Evolutionary conservation across 306 rosid genomes (phyloP), one percentile per base, ranked within the genome.

Genomic region (Neltuma alba): DNA sequence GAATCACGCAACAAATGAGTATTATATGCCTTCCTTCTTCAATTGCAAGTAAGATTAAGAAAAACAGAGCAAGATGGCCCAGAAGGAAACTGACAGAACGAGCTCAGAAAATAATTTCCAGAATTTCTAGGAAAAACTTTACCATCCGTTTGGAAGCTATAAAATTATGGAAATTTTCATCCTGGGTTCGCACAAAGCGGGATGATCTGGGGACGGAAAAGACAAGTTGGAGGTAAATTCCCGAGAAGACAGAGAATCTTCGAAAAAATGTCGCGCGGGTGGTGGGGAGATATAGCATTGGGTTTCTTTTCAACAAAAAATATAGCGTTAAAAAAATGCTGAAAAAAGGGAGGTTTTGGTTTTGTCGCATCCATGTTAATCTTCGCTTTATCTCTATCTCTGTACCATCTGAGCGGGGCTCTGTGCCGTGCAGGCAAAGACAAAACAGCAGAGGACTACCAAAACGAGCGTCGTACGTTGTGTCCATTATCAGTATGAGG

Each of bases 231-330:
- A 73, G 12, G 21, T 54, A 50, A 33, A 40, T 73, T 52, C 36
- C 65, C 13, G 52, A 37, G 21, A 74, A 3, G 78, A 55, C 77
- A 55, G 50, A 12, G 66, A 73, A 74, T 55, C 47, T 74, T 37
- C 15, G 25, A 54, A 74, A 25, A 55, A 74, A 37, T 36, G 67
- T 14, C 37, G 50, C 15, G 30, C 27, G n/a, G 8, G 0, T 70
- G 10, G 7, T 6, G 9, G 23, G 55, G 12, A 69, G 36, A 41
- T 14, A n/a, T 50, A 3, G 31, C 72, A 12, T n/a, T 66, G 16
- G n/a, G 14, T 0, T 47, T 4, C 54, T 47, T 21, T 23, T 34
- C 13, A 15, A 66, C 38, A 23, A 27, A 54, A 69, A 18, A 10
- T 14, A 37, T 38, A 67, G 67, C 54, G 28, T 27, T 33, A 21